Evolutionary conservation across 148 eudicot species (phyloP), one percentile per base, ranked within the genome.

Genomic region (Diospyros lotus): DNA sequence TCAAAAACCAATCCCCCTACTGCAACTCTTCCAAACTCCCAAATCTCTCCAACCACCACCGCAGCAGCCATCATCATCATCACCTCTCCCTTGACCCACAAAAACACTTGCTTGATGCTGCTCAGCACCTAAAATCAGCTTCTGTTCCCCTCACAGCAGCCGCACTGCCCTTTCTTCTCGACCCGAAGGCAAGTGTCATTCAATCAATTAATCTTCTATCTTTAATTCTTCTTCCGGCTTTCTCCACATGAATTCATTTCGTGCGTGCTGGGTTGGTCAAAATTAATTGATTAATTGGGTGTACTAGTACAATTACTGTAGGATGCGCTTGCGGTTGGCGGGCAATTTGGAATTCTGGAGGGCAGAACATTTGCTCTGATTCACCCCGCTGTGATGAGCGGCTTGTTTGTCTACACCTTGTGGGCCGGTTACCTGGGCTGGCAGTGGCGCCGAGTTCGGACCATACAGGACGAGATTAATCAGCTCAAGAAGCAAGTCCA

Each of bases 391-490:
- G 98, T 79, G 56, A 95, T 95, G 99, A 85, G 88, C 38, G 87
- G 93, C 43, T 63, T 95, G 38, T 95, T 95, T 63, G 44, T 79
- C 6, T 93, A 82, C 79, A 93, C 99, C 9, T 69, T 95, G 69
- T 94, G 89, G 86, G 87, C 96, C 58, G 98, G 98, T n/a, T 94
- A 90, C 82, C 69, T 94, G 61, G 98, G 98, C 0, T 94, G 98
- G 98, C 98, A 94, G 81, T 94, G 98, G 98, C 69, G 99, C 46
- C 71, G 99, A 9, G 87, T 95, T 17, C 79, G 99, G 52, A 92
- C 97, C 0, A 75, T 84, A 28, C 99, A 95, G 64, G 82, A 82
- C 69, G 98, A 95, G 82, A 85, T 95, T 55, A 89, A 44, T 71
- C 93, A 89, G 80, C 93, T 95, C 44, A 95, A 95, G 87, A 93